These are phyloP conservation scores for Phytophthora sp. DNA, from an alignment of 352 stramenopile species.

Conservation along the genomic window DNA sequence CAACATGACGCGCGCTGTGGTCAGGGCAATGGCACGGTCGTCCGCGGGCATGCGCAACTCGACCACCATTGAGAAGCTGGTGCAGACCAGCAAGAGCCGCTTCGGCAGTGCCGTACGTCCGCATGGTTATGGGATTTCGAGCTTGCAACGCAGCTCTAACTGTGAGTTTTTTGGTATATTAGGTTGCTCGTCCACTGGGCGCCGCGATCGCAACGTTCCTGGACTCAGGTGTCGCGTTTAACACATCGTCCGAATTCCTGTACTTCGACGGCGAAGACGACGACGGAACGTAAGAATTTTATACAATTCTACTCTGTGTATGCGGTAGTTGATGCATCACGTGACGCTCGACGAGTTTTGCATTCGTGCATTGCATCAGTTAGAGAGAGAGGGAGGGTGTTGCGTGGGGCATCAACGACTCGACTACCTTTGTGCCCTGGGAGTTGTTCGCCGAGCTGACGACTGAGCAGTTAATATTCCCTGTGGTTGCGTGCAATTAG, in stretches of 20 bases:
- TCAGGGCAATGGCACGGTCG: constrained; percentile 65
- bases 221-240: constrained; percentile 63
- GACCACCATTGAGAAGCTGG: constrained; percentile 59
- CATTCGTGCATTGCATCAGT: constrained; percentile 11
- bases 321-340: constrained; percentile 6
- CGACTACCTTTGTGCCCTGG: not conserved
- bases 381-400: not conserved
- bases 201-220: constrained; percentile 53
- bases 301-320: constrained; percentile 6
- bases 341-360: constrained; percentile 8
- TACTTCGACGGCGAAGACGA: constrained; percentile 85
- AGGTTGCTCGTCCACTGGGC: constrained; percentile 61
- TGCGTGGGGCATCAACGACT: constrained; percentile 21
- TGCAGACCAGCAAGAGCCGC: constrained; percentile 69
- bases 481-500: constrained; percentile 54
- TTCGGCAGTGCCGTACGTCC: constrained; percentile 68
- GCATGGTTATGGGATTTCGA: constrained; percentile 4
- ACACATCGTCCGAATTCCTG: constrained; percentile 65
- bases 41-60: constrained; percentile 53
- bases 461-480: constrained; percentile 84
- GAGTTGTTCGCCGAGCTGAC: constrained; percentile 51
- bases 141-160: constrained; percentile 5
- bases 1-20: constrained; percentile 69
- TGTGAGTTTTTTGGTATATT: not conserved
- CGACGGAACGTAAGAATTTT: constrained; percentile 75